A percentile compares a stretch with the other conserved stretches of the same genome.
Evolutionary conservation across 2,329 filamentous ascomycete species (phyloP).

Genomic region (Harringtonia lauricola): DNA sequence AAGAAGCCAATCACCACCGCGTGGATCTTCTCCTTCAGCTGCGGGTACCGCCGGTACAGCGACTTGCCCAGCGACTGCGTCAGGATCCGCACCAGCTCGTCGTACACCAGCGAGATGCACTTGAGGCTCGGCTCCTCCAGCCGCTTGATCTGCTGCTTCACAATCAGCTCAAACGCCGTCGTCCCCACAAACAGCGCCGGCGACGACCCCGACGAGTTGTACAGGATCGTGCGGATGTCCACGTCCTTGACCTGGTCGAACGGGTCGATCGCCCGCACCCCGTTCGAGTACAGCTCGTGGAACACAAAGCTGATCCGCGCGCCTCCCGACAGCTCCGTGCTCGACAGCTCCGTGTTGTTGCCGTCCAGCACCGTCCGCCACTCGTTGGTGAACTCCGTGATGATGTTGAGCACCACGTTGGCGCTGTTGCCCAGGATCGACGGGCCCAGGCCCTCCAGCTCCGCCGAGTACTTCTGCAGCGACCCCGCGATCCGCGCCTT

Average conservation of each 20-base stretch:
- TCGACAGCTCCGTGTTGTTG: conserved; percentile 93
- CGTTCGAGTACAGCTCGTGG: conserved; percentile 95
- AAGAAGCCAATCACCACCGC: conserved; percentile 86
- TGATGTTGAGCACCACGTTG: conserved; percentile 96
- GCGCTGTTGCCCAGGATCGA: conserved; percentile 92
- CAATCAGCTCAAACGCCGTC: conserved; percentile 95
- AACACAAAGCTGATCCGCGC: conserved; percentile 99
- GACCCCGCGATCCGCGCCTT: conserved; percentile 94
- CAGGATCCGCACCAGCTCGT: conserved; percentile 92
- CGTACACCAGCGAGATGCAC: conserved; percentile 94
- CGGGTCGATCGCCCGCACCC: conserved; percentile 93
- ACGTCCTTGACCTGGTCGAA: conserved; percentile 97
- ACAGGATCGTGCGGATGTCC: conserved; percentile 91
- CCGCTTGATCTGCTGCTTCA: conserved; percentile 96
- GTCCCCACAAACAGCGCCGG: conserved; percentile 95
- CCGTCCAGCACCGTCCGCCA: conserved; percentile 94
- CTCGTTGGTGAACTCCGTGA: conserved; percentile 96
- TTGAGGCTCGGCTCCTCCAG: conserved; percentile 94
- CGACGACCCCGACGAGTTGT: conserved; percentile 98
- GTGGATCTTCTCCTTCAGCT: conserved; percentile 94
- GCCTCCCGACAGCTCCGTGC: conserved; percentile 86
- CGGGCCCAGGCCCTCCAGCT: conserved; percentile 75
- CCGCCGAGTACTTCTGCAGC: conserved; percentile 78
- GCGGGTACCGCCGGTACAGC: conserved; percentile 86
- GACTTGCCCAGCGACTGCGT: conserved; percentile 80